Base-by-base conservation (phyloP, 805 yeast species). In the Wickerhamomyces bovis region DNA sequence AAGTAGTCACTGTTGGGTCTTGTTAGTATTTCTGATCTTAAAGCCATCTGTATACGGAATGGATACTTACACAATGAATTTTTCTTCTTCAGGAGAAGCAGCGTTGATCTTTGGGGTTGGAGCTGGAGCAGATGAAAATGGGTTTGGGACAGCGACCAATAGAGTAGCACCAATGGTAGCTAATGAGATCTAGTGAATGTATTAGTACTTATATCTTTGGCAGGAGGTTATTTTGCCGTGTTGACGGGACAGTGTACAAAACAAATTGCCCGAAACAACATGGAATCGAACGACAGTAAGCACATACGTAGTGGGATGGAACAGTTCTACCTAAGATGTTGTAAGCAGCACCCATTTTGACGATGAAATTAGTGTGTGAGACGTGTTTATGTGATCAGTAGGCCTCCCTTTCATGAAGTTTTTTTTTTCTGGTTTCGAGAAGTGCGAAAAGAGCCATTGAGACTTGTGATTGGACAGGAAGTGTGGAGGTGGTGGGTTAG, bases 31-130 rank as follows among this genome's bases (percentile, higher is more conserved):
- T 11, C 11, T 12, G 12, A 16, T 4, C 5, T 19, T 8, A 26
- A 11, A n/a, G n/a, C n/a, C n/a, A n/a, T n/a, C n/a, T n/a, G n/a
- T n/a, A n/a, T n/a, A n/a, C n/a, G n/a, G n/a, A n/a, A n/a, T n/a
- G n/a, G n/a, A n/a, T 35, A 50, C 53, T 38, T 38, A 50, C 52
- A 44, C 42, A 43, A 90, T 83, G 73, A 85, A 90, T 67, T 84
- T 81, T 68, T 87, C 95, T 73, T 90, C 97, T 62, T 89, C 97
- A 57, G 89, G 81, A 43, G 89, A 78, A 47, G 80, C 68, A 54
- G 96, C 95, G 54, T 80, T 78, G 66, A 89, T 77, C 52, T 76
- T 72, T 59, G 83, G 77, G 55, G 80, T 73, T 54, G 77, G 73
- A 22, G 80, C 69, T 46, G 52, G 50, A 20, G 53, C 19, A 11